A percentile compares a stretch with the other conserved stretches of the same genome.
phyloP scores from a whole-genome alignment of 768 basidiomycete genomes.

The Boletellus sp. region DNA sequence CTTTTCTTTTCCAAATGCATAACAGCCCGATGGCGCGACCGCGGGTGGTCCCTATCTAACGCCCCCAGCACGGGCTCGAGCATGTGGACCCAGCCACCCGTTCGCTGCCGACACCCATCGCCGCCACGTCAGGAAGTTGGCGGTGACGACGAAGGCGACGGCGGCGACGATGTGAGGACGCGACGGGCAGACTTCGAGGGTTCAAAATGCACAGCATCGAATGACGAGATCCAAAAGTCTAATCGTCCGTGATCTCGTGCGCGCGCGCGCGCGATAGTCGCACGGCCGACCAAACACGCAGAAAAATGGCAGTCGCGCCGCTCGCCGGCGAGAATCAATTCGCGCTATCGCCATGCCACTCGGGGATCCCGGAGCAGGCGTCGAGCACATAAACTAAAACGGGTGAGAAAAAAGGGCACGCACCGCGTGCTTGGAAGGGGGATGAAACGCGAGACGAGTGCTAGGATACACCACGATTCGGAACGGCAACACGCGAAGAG shows the following conservation, averaged over 20 bases:
- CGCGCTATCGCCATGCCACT: too few relatives aligned
- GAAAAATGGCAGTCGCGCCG: too few relatives aligned
- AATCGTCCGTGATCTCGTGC: neutral
- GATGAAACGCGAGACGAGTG: neutral
- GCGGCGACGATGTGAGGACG: neutral
- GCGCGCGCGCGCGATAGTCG: neutral
- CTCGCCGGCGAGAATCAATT: too few relatives aligned
- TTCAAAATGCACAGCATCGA: neutral
- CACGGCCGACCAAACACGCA: too few relatives aligned
- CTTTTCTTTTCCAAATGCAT: neutral
- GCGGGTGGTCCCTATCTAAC: too few relatives aligned
- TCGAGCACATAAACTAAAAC: too few relatives aligned
- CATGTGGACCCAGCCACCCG: slow-evolving; percentile 23
- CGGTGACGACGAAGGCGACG: neutral
- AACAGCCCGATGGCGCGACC: too few relatives aligned
- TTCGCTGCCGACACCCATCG: slow-evolving; percentile 15
- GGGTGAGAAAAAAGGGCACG: too few relatives aligned
- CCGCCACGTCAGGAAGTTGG: neutral
- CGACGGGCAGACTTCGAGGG: too few relatives aligned
- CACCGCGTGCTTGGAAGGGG: too few relatives aligned
- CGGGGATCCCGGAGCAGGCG: too few relatives aligned
- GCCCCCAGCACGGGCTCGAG: neutral
- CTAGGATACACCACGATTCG: neutral
- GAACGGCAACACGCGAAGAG: neutral
- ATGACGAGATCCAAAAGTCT: neutral